Evolutionary conservation across 257 asterid genomes (phyloP).

Genomic region (Solanum dulcamara): DNA sequence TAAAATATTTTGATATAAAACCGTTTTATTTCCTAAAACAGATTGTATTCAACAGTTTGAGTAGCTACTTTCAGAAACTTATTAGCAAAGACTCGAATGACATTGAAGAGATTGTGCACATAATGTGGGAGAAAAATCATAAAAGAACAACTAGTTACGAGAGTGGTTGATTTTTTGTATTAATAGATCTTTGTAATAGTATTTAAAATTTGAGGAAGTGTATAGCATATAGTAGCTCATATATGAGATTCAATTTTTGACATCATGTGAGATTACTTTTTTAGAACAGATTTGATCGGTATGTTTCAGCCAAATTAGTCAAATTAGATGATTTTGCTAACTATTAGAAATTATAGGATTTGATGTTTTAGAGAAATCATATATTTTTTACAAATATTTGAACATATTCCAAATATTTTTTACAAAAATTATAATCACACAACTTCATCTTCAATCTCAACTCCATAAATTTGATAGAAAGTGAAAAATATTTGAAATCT

Average conservation of each 20-base stretch:
- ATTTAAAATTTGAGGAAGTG: too few species aligned
- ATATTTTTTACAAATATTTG: neutral
- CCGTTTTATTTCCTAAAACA: neutral
- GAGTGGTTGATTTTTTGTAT: neutral
- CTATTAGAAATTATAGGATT: neutral
- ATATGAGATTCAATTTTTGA: neutral
- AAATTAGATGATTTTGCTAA: neutral
- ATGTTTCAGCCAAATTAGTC: neutral
- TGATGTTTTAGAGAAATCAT: too few species aligned
- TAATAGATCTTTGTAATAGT: neutral
- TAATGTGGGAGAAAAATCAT: neutral
- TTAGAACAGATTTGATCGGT: too few species aligned
- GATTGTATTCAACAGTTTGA: neutral
- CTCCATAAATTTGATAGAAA: neutral
- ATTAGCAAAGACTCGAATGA: neutral
- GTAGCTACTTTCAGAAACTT: neutral
- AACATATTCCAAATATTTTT: neutral
- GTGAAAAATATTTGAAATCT: neutral
- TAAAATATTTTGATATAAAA: neutral
- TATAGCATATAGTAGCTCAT: too few species aligned
- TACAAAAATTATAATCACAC: neutral
- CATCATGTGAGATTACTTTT: neutral
- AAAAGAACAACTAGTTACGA: neutral
- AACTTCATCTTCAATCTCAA: neutral
- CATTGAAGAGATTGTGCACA: neutral